phyloP scores from a whole-genome alignment of 345 rosid genomes.

The thale cress (Arabidopsis thaliana) region TAIR10.1 NC_003074.8:5326501-5327000 shows the following conservation, averaged over 20 bases:
- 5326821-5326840: not conserved
- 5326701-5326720: constrained; percentile 42
- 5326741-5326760: constrained; percentile 48
- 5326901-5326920: constrained; percentile 46
- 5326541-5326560: constrained; percentile 48
- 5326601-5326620: constrained; percentile 55
- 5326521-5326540: constrained; percentile 11
- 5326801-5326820: not conserved
- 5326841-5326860: constrained; percentile 42
- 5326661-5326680: constrained; percentile 42
- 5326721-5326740: constrained; percentile 44
- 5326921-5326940: constrained; percentile 42
- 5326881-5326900: constrained; percentile 56
- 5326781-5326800: not conserved
- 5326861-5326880: constrained; percentile 48
- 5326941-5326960: constrained; percentile 46
- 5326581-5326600: constrained; percentile 45
- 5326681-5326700: constrained; percentile 50
- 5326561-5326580: constrained; percentile 41
- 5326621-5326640: constrained; percentile 45
- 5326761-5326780: not conserved
- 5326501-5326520: constrained; percentile 7
- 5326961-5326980: constrained; percentile 44
- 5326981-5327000: constrained; percentile 46
- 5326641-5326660: constrained; percentile 41